Conservation (phyloP, 352 stramenopile species). For the Phytophthora vignae region DNA sequence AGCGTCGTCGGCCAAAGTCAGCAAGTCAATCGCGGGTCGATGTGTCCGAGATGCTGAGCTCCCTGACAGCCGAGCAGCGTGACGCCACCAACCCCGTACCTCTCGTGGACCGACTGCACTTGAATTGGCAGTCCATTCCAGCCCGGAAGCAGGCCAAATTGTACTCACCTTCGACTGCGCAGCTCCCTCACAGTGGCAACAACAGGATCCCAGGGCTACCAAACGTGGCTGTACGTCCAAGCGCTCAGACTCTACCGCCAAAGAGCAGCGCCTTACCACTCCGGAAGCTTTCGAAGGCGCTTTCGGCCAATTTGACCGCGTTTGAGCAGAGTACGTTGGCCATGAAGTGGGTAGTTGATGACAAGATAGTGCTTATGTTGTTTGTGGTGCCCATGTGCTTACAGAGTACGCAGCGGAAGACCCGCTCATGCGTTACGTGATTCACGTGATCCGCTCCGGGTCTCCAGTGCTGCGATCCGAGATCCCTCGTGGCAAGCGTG, state of each 20-base stretch:
- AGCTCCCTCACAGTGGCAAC: not conserved
- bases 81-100: not conserved
- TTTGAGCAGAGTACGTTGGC: conserved; percentile 37
- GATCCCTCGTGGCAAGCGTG: conserved; percentile 48
- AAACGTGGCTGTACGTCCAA: conserved; percentile 2
- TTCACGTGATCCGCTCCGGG: conserved; percentile 49
- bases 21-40: conserved; percentile 6
- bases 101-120: conserved; percentile 24
- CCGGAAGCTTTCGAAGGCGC: conserved; percentile 1
- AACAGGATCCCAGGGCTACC: not conserved
- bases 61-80: not conserved
- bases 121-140: conserved; percentile 31
- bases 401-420: conserved; percentile 61
- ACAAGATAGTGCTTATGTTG: not conserved
- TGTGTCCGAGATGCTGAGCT: not conserved
- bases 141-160: conserved; percentile 20
- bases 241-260: not conserved
- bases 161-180: conserved; percentile 16
- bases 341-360: too few species aligned
- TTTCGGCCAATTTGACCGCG: not conserved
- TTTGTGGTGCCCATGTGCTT: not conserved
- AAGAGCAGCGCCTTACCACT: not conserved
- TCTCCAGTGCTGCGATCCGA: conserved; percentile 38
- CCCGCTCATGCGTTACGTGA: conserved; percentile 50
- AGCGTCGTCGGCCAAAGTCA: not conserved